Percentiles rank a stretch among this genome's conserved stretches.
Evolutionary conservation across 2,329 filamentous ascomycete species (phyloP).

Genomic region (Allantophomopsis cytisporea): DNA sequence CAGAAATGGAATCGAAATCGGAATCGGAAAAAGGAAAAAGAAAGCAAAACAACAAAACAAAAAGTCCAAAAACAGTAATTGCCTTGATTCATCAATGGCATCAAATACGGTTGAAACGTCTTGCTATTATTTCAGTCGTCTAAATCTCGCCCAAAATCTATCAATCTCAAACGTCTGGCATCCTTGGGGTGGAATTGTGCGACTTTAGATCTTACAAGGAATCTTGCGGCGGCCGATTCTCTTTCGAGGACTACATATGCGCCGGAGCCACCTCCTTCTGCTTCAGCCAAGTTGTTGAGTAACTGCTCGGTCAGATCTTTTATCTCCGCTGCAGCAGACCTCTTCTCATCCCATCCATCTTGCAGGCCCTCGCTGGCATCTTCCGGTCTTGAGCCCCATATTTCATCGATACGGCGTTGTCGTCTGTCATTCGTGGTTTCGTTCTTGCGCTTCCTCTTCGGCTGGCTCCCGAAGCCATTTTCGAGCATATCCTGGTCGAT

Average conservation of each 20-base stretch:
- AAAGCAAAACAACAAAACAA: too few species aligned
- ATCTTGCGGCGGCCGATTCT: slow-evolving; percentile 49
- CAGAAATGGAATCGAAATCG: too few species aligned
- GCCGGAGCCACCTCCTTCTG: slow-evolving; percentile 37
- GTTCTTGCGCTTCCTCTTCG: slow-evolving; percentile 37
- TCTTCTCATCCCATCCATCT: slow-evolving; percentile 17
- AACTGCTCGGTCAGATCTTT: slow-evolving; percentile 44
- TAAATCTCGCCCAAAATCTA: slow-evolving; percentile 52
- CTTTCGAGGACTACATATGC: slow-evolving; percentile 43
- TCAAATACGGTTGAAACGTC: too few species aligned
- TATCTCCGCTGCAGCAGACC: slow-evolving; percentile 42
- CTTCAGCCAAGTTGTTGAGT: slow-evolving; percentile 41
- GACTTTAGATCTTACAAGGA: slow-evolving; percentile 50
- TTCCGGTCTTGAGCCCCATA: slow-evolving; percentile 29
- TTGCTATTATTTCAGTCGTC: slow-evolving; percentile 27
- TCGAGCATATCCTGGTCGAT: slow-evolving; percentile 45
- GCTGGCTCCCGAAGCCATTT: slow-evolving; percentile 45
- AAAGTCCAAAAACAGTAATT: too few species aligned
- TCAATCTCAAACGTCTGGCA: slow-evolving; percentile 40
- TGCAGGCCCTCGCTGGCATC: slow-evolving; percentile 21
- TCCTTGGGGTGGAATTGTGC: slow-evolving; percentile 54
- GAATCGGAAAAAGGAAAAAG: too few species aligned
- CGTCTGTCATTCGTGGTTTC: slow-evolving; percentile 31
- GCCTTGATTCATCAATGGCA: too few species aligned
- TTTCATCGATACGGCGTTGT: slow-evolving; percentile 49